A percentile compares a stretch with the other conserved stretches of the same genome.
phyloP scores from a whole-genome alignment of 2,329 filamentous ascomycete genomes.

The Zymoseptoria crescenta region DNA sequence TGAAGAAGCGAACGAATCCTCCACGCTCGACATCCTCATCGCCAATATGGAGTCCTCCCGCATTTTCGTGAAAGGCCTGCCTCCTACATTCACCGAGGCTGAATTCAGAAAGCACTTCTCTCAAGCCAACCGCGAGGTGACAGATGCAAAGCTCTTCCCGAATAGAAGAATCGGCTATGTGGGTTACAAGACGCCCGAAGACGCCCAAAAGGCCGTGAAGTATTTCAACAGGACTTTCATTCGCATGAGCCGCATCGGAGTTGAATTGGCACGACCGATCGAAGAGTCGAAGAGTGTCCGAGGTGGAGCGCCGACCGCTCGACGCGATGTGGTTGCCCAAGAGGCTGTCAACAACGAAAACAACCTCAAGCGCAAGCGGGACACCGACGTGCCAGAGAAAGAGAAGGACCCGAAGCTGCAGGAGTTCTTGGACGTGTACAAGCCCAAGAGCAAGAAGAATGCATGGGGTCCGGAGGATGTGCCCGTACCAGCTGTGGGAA shows the following conservation, averaged over 20 bases:
- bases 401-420: constrained; percentile 67
- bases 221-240: constrained; percentile 96
- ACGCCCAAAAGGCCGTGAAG: constrained; percentile 75
- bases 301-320: constrained; percentile 10
- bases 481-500: not conserved
- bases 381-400: constrained; percentile 45
- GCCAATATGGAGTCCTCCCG: constrained; percentile 63
- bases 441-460: constrained; percentile 42
- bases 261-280: constrained; percentile 80
- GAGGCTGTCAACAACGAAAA: constrained; percentile 1
- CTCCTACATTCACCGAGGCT: constrained; percentile 73
- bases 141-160: constrained; percentile 85
- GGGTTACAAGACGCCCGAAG: constrained; percentile 76
- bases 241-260: constrained; percentile 86
- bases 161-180: constrained; percentile 91
- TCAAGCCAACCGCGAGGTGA: constrained; percentile 61
- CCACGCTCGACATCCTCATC: not conserved
- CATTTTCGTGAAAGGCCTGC: constrained; percentile 65
- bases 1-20: not conserved
- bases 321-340: constrained; percentile 13
- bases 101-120: constrained; percentile 88
- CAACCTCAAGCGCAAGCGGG: constrained; percentile 54
- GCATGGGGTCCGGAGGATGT: constrained; percentile 50
- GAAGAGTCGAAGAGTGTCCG: constrained; percentile 28
- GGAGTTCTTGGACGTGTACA: constrained; percentile 81